These are phyloP conservation scores for Vigna unguiculata DNA, from an alignment of 306 rosid species.

Conservation along the genomic window DNA sequence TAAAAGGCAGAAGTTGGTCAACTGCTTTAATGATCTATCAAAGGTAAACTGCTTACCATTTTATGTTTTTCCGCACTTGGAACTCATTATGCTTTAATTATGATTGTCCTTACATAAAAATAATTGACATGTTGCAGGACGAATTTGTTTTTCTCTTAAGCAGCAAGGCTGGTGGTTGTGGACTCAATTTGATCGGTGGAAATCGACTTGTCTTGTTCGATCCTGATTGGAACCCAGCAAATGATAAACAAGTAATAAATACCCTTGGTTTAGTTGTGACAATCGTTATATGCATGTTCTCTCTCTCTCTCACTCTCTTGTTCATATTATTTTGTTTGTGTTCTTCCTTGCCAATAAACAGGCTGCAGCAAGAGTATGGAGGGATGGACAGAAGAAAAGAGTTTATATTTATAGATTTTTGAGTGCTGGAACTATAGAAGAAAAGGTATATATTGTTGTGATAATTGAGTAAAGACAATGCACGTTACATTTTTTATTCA, in stretches of 20 bases:
- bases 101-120: constrained; percentile 15
- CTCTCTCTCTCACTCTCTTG: not conserved
- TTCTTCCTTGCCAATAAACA: constrained; percentile 46
- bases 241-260: constrained; percentile 90
- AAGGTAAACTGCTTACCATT: constrained; percentile 57
- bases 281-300: constrained; percentile 7
- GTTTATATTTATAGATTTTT: constrained; percentile 90
- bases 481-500: constrained; percentile 31
- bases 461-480: constrained; percentile 33
- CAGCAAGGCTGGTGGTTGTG: constrained; percentile 99
- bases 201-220: constrained; percentile 93
- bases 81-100: constrained; percentile 21
- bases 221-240: constrained; percentile 99
- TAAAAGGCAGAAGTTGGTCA: constrained; percentile 94
- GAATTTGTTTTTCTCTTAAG: constrained; percentile 93
- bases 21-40: constrained; percentile 78
- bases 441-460: constrained; percentile 71
- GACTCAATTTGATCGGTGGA: constrained; percentile 98
- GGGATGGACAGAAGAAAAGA: constrained; percentile 99
- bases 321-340: constrained; percentile 35
- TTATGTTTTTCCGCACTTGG: constrained; percentile 13
- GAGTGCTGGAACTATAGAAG: constrained; percentile 95
- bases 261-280: constrained; percentile 23
- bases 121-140: constrained; percentile 63
- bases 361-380: constrained; percentile 99